Conservation (phyloP, 2,329 filamentous ascomycete species). For the Claviceps humidiphila region DNA sequence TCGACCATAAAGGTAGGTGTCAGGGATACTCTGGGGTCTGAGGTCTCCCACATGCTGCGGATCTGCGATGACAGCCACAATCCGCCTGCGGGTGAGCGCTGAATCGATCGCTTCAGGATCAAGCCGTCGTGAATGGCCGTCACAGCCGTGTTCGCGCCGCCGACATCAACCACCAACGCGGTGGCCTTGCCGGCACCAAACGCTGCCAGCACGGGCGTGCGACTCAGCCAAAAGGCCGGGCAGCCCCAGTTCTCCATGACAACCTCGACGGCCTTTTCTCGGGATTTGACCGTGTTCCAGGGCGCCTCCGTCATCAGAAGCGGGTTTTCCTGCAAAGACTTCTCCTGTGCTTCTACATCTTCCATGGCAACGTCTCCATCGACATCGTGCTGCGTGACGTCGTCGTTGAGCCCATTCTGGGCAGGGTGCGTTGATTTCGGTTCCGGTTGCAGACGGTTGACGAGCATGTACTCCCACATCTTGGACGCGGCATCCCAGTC, state of each 20-base stretch:
- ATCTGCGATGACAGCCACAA: slow-evolving; percentile 86
- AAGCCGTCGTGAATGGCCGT: slow-evolving; percentile 90
- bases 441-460: slow-evolving; percentile 71
- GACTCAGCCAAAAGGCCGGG: slow-evolving; percentile 86
- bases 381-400: slow-evolving; percentile 43
- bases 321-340: slow-evolving; percentile 77
- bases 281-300: slow-evolving; percentile 77
- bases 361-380: slow-evolving; percentile 50
- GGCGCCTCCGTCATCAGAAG: slow-evolving; percentile 87
- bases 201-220: slow-evolving; percentile 77
- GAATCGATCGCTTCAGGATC: slow-evolving; percentile 79
- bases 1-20: slow-evolving; percentile 79
- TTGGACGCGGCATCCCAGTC: slow-evolving; percentile 89
- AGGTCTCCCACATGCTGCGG: slow-evolving; percentile 61
- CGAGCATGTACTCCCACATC: slow-evolving; percentile 87
- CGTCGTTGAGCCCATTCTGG: slow-evolving; percentile 69
- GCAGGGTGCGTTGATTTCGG: slow-evolving; percentile 50
- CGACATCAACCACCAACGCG: slow-evolving; percentile 83
- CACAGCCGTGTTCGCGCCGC: slow-evolving; percentile 76
- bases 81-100: slow-evolving; percentile 73
- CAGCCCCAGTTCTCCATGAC: slow-evolving; percentile 96
- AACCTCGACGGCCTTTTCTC: slow-evolving; percentile 90
- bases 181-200: slow-evolving; percentile 91
- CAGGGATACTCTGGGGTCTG: slow-evolving; percentile 57
- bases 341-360: slow-evolving; percentile 45